Conservation (phyloP, 164 flowering plant species). For the Tinospora cordifolia region DNA sequence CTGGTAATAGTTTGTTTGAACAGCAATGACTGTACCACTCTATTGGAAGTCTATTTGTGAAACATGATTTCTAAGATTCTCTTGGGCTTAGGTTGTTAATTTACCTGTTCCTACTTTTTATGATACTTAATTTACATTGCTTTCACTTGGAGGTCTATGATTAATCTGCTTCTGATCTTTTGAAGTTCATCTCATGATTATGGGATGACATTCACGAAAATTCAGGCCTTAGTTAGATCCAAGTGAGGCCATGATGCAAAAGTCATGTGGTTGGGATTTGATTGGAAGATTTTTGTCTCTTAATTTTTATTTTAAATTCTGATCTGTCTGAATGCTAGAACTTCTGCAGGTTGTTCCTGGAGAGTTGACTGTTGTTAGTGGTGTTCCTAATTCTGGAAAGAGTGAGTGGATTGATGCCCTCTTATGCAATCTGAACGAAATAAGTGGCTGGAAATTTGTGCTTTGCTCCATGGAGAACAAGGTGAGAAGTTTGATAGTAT, state of each 20-base stretch:
- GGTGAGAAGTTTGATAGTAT: conserved; percentile 26
- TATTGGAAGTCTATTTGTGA: too few species aligned
- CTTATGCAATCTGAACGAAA: conserved; percentile 68
- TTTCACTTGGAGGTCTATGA: too few species aligned
- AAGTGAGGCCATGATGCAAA: not conserved
- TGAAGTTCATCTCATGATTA: not conserved
- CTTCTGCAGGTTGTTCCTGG: conserved; percentile 80
- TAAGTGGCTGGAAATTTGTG: conserved; percentile 78
- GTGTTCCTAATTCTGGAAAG: conserved; percentile 98
- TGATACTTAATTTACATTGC: too few species aligned
- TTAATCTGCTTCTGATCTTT: not conserved
- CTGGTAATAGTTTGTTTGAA: too few species aligned
- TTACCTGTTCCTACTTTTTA: too few species aligned
- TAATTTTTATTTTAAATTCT: not conserved
- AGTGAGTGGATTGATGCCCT: conserved; percentile 99
- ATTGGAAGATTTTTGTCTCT: not conserved
- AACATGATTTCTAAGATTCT: too few species aligned
- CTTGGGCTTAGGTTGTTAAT: too few species aligned
- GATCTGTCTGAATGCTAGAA: conserved; percentile 1
- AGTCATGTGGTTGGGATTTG: not conserved
- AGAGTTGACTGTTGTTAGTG: conserved; percentile 84
- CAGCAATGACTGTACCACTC: too few species aligned
- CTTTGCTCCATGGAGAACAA: conserved; percentile 98
- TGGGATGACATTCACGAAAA: not conserved
- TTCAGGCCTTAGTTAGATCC: not conserved